These are phyloP conservation scores for Mollisia scopiformis DNA, from an alignment of 2,329 filamentous ascomycete species.

Conservation along the genomic window DNA sequence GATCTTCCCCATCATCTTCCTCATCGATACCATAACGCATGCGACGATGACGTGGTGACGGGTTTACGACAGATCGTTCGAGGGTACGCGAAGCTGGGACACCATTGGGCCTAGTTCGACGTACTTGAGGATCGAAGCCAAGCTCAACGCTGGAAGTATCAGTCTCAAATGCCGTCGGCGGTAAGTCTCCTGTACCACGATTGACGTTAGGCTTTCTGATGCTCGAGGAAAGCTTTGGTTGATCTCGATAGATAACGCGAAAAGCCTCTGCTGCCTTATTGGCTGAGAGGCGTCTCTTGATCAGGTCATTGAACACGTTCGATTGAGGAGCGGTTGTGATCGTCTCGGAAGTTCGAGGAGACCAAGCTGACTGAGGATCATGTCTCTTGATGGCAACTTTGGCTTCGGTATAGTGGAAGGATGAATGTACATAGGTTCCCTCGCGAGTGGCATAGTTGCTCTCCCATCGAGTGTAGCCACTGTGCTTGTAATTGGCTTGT, in stretches of 20 bases:
- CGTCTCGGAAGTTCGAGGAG: constrained; percentile 43
- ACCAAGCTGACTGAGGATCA: constrained; percentile 54
- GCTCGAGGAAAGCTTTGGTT: constrained; percentile 13
- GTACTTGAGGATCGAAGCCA: too few relatives aligned
- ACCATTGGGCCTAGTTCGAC: too few relatives aligned
- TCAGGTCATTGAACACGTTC: constrained; percentile 30
- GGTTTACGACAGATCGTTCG: neutral
- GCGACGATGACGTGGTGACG: neutral
- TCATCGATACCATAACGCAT: neutral
- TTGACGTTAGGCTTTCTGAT: neutral
- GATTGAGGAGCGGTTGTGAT: constrained; percentile 33
- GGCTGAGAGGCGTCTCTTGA: constrained; percentile 29
- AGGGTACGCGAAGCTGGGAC: too few relatives aligned
- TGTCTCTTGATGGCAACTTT: constrained; percentile 54
- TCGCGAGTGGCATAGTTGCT: constrained; percentile 13
- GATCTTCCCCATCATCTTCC: constrained; percentile 23
- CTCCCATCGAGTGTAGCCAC: constrained; percentile 50
- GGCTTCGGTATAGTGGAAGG: constrained; percentile 54
- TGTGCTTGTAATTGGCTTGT: constrained; percentile 57
- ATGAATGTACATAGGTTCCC: constrained; percentile 47
- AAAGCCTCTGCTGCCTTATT: constrained; percentile 27
- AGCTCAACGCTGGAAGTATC: too few relatives aligned
- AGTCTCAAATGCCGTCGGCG: constrained; percentile 14
- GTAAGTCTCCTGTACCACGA: constrained; percentile 21
- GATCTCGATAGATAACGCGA: constrained; percentile 23